Base-by-base conservation (phyloP, 2,329 filamentous ascomycete genomes). In the Cyphellophora attinorum region DNA sequence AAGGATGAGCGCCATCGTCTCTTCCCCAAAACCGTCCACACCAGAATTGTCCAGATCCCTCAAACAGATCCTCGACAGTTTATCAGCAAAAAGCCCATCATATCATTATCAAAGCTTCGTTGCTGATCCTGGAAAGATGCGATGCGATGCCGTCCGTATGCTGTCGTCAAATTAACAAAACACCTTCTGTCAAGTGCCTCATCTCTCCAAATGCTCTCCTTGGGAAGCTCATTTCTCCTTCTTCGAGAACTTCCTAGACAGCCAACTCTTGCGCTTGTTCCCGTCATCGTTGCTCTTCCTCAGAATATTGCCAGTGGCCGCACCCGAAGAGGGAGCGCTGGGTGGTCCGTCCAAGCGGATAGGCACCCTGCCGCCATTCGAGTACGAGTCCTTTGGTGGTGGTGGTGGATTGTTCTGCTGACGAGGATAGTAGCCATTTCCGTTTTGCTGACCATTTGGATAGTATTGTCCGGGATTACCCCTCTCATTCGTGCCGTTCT, bases 231-330 rank as follows among this genome's bases (percentile, higher is more conserved):
- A 34, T 21, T 27, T 33, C 8, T 33, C 43, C 25, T 62, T 65
- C 59, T 70, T 86, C 68, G 81, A 91, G 58, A 94, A 91, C 36
- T 79, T 72, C 49, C 78, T 76, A 53, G 82, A 76, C 51, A 96
- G 79, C 85, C 88, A 94, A 55, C 86, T 91, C 70, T 86, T 88
- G 45, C 83, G 72, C 69, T 93, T 94, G 21, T 27, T 29, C 19
- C n/a, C 31, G 15, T 38, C 36, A 17, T 18, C 27, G 6, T 34
- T 34, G 23, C 41, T 86, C 81, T 35, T 40, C n/a, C n/a, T n/a
- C 41, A 28, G 38, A 30, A 17, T 37, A 38, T 10, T 38, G 19
- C 17, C 31, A 14, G 10, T 29, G 23, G 28, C 29, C 17, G 29
- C 15, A 12, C 14, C 29, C 15, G 8, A 18, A n/a, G 15, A 10